Evolutionary conservation across 2,329 filamentous ascomycete species (phyloP).

Genomic region (Calycina herbarum): DNA sequence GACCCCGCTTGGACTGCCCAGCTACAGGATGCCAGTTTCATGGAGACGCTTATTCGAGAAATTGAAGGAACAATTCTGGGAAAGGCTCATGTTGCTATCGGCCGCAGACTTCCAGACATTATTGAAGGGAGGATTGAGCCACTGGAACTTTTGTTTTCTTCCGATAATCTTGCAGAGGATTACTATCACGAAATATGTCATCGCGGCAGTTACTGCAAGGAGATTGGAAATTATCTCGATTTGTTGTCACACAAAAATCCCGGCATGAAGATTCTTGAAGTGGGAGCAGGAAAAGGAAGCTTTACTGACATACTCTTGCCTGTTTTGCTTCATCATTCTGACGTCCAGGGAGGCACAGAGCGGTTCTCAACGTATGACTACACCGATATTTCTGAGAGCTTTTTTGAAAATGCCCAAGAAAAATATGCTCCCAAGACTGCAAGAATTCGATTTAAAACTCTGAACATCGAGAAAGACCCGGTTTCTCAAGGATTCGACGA

Average conservation of each 20-base stretch:
- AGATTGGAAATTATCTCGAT: not conserved
- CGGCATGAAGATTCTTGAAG: conserved; percentile 24
- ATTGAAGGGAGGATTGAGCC: no score
- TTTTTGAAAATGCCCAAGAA: not conserved
- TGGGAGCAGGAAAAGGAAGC: conserved; percentile 22
- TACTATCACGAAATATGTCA: not conserved
- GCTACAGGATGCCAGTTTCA: no score
- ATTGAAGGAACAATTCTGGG: no score
- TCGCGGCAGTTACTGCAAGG: not conserved
- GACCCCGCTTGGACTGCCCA: no score
- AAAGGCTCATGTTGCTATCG: no score
- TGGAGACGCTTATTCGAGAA: no score
- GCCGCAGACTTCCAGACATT: no score
- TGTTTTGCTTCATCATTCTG: not conserved
- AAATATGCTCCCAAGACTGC: not conserved
- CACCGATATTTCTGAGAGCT: not conserved
- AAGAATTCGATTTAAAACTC: not conserved
- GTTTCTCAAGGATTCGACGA: not conserved
- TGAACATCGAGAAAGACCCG: not conserved
- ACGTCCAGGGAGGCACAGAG: not conserved
- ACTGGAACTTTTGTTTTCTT: no score
- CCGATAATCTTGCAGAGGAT: no score
- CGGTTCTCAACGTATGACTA: not conserved
- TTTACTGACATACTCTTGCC: conserved; percentile 12
- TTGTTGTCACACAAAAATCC: conserved; percentile 17